Evolutionary conservation across 331 rosid genomes (phyloP).

Genomic region (Rhamnella rubrinervis): DNA sequence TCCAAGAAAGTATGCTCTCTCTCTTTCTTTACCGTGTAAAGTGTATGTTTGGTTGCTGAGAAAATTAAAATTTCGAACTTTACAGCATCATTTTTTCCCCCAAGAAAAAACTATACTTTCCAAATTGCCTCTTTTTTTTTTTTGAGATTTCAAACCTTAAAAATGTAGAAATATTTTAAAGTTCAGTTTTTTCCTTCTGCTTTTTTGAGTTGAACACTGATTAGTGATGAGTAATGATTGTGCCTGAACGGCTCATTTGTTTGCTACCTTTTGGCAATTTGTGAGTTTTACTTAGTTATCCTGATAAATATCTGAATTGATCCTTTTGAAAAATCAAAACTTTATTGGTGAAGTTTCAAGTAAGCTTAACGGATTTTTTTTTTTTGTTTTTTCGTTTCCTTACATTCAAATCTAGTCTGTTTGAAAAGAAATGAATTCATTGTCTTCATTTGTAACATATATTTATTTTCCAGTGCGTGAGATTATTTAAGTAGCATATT

Average conservation of each 20-base stretch:
- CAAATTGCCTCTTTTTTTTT: neutral
- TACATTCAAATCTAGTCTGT: neutral
- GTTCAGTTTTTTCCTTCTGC: no score
- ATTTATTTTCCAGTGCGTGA: no score
- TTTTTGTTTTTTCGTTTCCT: neutral
- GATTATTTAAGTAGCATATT: neutral
- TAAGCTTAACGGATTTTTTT: neutral
- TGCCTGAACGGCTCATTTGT: no score
- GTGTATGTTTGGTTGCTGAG: neutral
- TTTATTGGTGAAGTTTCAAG: neutral
- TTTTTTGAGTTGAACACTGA: no score
- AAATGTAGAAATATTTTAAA: no score
- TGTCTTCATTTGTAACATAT: no score
- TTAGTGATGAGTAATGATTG: no score
- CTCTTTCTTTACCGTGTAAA: neutral
- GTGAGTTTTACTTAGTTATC: no score
- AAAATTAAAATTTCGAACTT: neutral
- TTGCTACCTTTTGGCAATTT: no score
- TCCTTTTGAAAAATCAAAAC: neutral
- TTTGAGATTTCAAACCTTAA: neutral
- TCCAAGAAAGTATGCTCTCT: conserved; percentile 69
- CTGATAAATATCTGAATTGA: no score
- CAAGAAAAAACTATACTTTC: neutral
- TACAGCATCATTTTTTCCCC: neutral
- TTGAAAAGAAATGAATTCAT: neutral